phyloP scores from a whole-genome alignment of 306 rosid species.

The Lathyrus tuberosus region DNA sequence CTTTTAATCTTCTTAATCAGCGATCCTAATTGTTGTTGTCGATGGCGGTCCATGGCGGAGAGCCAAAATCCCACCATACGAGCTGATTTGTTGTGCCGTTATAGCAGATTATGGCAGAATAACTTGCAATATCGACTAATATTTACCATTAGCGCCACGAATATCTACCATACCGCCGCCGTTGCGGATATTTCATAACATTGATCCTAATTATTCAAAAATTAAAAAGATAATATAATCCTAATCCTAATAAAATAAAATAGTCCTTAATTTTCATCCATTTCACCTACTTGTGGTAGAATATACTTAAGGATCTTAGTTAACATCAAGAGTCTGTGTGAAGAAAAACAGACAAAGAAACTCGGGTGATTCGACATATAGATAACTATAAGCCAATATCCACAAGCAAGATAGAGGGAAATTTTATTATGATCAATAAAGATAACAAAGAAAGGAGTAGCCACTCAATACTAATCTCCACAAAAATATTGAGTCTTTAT shows the following conservation, averaged over 20 bases:
- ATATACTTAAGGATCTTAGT: constrained; percentile 15
- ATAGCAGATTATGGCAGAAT: no score
- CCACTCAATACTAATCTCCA: constrained; percentile 24
- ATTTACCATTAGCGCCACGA: no score
- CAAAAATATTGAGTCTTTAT: constrained; percentile 7
- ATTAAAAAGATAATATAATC: background rate
- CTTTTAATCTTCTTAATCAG: background rate
- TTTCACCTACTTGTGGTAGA: background rate
- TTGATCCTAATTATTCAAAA: background rate
- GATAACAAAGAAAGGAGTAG: constrained; percentile 8
- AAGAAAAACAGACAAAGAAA: constrained; percentile 10
- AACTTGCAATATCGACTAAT: no score
- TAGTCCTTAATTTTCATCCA: background rate
- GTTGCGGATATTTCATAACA: no score
- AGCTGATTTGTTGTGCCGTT: no score
- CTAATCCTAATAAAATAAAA: background rate
- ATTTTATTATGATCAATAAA: background rate
- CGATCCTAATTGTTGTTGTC: background rate
- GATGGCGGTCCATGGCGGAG: no score
- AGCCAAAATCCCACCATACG: no score
- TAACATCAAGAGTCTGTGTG: background rate
- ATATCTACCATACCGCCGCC: no score
- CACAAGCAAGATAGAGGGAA: constrained; percentile 6
- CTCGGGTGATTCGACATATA: background rate
- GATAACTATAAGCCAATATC: constrained; percentile 10